Evolutionary conservation across 495 filamentous ascomycete species (phyloP), one percentile per base, ranked within the genome.

Genomic region (Talaromyces ruber): DNA sequence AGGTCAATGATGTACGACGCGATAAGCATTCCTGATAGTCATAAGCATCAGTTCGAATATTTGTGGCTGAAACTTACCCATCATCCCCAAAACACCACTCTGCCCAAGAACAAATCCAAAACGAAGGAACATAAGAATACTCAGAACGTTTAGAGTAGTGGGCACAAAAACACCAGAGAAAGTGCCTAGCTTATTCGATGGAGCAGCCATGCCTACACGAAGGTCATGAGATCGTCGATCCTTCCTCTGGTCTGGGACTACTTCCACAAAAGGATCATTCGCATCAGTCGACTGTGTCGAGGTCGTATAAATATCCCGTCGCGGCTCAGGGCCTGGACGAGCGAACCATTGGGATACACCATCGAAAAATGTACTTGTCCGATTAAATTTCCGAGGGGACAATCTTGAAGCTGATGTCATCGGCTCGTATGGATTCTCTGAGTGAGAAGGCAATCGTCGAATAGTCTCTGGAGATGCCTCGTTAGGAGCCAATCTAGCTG

Each of bases 41-140:
- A 50, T 24, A 26, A 64, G 71, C 50, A 71, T 69, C 56, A 51
- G 52, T 28, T n/a, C n/a, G n/a, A n/a, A n/a, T n/a, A n/a, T n/a
- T n/a, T n/a, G n/a, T n/a, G n/a, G n/a, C n/a, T n/a, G n/a, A n/a
- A n/a, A 28, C 73, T 67, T 78, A 90, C 90, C 89, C 71, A 94
- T 72, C 71, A 91, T 94, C 18, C 91, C 91, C 45, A 94, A 62
- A 37, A 96, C 70, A 34, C 91, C 91, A 64, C 84, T 82, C 68
- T 93, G 87, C 29, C 91, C 91, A 32, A 93, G 73, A 61, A 93
- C 88, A 61, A 88, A 86, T 5, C 89, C 89, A 67, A 93, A 93
- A 28, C 89, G 81, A 70, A 93, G 77, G 74, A 96, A 96, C 91
- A 95, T 94, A 47, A 96, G 83, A 76, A 96, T 96, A 64, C 90